These are phyloP conservation scores for Globisporangium spiculum DNA, from an alignment of 352 stramenopile species.

Conservation along the genomic window DNA sequence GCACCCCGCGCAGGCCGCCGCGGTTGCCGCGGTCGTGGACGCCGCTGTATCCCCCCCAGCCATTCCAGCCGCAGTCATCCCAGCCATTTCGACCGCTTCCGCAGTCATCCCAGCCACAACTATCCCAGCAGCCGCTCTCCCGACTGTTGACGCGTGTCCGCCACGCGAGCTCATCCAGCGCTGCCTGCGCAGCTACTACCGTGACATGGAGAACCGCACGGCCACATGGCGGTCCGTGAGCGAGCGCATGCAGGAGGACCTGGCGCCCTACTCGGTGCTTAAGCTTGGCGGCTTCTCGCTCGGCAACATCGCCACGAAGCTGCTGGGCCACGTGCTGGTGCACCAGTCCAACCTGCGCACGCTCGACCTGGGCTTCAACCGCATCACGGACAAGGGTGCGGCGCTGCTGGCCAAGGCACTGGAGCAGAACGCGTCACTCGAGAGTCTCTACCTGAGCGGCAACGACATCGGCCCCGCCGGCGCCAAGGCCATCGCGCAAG, in stretches of 20 bases:
- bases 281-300: conserved; percentile 82
- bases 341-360: conserved; percentile 43
- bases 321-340: conserved; percentile 56
- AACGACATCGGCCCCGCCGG: conserved; percentile 75
- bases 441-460: conserved; percentile 75
- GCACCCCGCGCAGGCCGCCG: conserved; percentile 8
- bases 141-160: conserved; percentile 26
- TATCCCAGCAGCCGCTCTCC: neutral
- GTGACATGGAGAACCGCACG: conserved; percentile 30
- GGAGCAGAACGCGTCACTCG: conserved; percentile 56
- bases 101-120: neutral
- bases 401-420: conserved; percentile 53
- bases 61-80: neutral
- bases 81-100: neutral
- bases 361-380: conserved; percentile 79
- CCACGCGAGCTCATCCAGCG: conserved; percentile 65
- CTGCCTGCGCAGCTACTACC: conserved; percentile 54
- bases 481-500: conserved; percentile 40
- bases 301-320: conserved; percentile 54
- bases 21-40: conserved; percentile 4
- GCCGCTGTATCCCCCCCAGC: conserved; percentile 2
- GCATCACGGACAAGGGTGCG: conserved; percentile 69
- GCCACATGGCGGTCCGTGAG: conserved; percentile 33
- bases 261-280: conserved; percentile 58
- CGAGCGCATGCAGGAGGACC: conserved; percentile 49